Evolutionary conservation across 2,329 filamentous ascomycete genomes (phyloP).

Genomic region (Scedosporium boydii): DNA sequence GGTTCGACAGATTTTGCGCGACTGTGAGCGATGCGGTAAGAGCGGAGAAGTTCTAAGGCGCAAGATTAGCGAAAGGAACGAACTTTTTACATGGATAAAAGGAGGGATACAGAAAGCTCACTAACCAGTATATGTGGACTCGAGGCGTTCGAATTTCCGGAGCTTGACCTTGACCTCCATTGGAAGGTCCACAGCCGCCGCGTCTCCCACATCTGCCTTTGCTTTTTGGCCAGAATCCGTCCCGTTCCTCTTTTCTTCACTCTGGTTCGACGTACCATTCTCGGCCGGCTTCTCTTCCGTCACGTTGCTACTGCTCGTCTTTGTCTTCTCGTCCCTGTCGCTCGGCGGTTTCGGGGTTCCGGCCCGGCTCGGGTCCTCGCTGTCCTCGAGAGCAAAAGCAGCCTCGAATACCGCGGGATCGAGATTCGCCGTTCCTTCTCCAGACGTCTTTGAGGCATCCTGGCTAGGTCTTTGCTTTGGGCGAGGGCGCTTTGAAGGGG

Average conservation of each 20-base stretch:
- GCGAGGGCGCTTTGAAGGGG: slow-evolving; percentile 16
- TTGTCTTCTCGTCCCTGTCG: slow-evolving; percentile 21
- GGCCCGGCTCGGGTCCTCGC: slow-evolving; percentile 56
- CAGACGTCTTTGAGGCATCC: slow-evolving; percentile 20
- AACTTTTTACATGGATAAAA: background rate
- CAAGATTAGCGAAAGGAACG: background rate
- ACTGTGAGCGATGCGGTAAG: slow-evolving; percentile 84
- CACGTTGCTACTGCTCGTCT: slow-evolving; percentile 11
- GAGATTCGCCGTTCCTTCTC: slow-evolving; percentile 42
- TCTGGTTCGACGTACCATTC: slow-evolving; percentile 6
- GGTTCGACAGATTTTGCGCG: slow-evolving; percentile 81
- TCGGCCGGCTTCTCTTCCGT: slow-evolving; percentile 8
- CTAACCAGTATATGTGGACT: slow-evolving; percentile 74
- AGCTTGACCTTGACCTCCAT: slow-evolving; percentile 67
- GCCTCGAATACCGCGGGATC: slow-evolving; percentile 84
- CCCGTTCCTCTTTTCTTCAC: slow-evolving; percentile 15
- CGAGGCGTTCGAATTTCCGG: slow-evolving; percentile 81
- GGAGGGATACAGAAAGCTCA: slow-evolving; percentile 1
- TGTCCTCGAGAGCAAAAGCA: slow-evolving; percentile 79
- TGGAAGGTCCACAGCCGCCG: slow-evolving; percentile 46
- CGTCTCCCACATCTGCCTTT: slow-evolving; percentile 4
- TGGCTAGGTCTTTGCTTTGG: slow-evolving; percentile 26
- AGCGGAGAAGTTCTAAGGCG: slow-evolving; percentile 55
- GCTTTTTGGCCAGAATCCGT: slow-evolving; percentile 8
- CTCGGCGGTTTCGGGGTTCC: slow-evolving; percentile 44